phyloP scores from a whole-genome alignment of 1,284 basidiomycete genomes.

The Rhodotorula sp. region DNA sequence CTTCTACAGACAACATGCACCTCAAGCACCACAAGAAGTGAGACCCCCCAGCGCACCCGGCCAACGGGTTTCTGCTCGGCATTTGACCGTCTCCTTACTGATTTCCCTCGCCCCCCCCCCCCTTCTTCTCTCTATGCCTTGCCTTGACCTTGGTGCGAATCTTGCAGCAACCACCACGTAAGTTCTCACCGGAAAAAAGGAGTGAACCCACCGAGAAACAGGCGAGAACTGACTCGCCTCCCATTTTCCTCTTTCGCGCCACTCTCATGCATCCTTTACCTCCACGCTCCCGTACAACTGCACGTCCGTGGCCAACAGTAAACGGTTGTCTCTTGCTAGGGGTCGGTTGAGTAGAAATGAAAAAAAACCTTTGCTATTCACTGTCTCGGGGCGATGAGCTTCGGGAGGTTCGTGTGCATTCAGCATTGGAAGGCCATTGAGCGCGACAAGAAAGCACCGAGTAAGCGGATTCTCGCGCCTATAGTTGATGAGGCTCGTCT shows the following conservation, averaged over 20 bases:
- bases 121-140: background rate
- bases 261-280: background rate
- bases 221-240: background rate
- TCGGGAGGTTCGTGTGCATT: background rate
- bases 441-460: background rate
- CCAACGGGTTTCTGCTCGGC: background rate
- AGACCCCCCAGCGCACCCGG: background rate
- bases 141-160: background rate
- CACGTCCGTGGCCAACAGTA: conserved; percentile 1
- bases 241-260: background rate
- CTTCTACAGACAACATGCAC: conserved; percentile 42
- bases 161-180: conserved; percentile 37
- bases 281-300: too few relatives aligned
- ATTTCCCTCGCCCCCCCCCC: background rate
- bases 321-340: background rate
- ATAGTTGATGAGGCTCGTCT: background rate
- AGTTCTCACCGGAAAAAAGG: background rate
- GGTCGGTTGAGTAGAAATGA: conserved; percentile 1
- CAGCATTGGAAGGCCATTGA: background rate
- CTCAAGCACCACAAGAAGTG: conserved; percentile 45
- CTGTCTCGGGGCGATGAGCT: too few relatives aligned
- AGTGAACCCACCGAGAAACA: too few relatives aligned
- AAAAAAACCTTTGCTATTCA: background rate
- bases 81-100: background rate
- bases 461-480: too few relatives aligned